Evolutionary conservation across 1,284 basidiomycete species (phyloP).

Genomic region (Irpex rosettiformis): DNA sequence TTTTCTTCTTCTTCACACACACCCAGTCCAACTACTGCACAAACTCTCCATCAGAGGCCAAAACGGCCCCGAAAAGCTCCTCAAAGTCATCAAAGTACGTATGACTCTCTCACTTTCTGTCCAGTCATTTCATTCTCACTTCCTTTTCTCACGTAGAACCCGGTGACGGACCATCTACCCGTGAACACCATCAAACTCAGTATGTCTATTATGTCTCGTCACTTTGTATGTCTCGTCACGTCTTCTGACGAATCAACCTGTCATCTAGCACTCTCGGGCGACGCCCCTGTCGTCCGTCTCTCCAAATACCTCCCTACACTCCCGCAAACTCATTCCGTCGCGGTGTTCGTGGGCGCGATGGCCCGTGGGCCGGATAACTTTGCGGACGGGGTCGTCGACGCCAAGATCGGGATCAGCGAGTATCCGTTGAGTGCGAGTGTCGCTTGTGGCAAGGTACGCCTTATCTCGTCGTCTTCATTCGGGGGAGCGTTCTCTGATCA

Average conservation of each 20-base stretch:
- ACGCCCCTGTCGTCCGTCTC: conserved; percentile 82
- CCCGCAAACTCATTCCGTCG: conserved; percentile 86
- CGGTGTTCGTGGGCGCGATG: conserved; percentile 98
- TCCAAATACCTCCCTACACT: conserved; percentile 80
- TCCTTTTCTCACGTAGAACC: conserved; percentile 63
- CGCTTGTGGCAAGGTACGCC: conserved; percentile 88
- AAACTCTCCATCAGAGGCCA: conserved; percentile 94
- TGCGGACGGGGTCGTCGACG: conserved; percentile 93
- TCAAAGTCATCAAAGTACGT: conserved; percentile 91
- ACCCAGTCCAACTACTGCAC: conserved; percentile 91
- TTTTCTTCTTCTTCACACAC: neutral
- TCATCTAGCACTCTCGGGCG: conserved; percentile 80
- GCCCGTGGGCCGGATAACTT: conserved; percentile 95
- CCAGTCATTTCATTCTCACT: conserved; percentile 1
- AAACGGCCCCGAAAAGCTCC: conserved; percentile 93
- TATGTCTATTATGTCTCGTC: conserved; percentile 27
- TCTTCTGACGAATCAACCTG: neutral
- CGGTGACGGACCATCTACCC: conserved; percentile 93
- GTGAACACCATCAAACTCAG: conserved; percentile 95
- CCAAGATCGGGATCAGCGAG: conserved; percentile 96
- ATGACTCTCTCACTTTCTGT: neutral
- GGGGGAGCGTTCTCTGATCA: conserved; percentile 4
- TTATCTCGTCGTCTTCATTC: neutral
- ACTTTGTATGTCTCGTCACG: neutral
- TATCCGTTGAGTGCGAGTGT: conserved; percentile 94